Evolutionary conservation across 768 basidiomycete genomes (phyloP), one percentile per base, ranked within the genome.

Genomic region (Boletellus sp.): DNA sequence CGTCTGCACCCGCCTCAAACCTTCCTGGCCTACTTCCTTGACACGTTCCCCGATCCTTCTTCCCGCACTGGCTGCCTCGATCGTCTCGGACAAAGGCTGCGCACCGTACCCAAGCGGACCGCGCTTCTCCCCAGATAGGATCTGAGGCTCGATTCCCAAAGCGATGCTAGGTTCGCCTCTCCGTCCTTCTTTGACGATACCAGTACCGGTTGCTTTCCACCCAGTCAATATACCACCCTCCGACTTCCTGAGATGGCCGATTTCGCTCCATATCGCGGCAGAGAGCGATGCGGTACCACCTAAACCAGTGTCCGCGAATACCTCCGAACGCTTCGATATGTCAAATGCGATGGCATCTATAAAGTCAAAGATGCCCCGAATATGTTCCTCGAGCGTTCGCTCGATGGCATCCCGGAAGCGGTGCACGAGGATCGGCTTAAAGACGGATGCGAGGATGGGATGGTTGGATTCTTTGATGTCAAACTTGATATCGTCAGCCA

Each of bases 131-230:
- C 84, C 82, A 23, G 77, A 67, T 24, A 89, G 64, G 28, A 89
- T 79, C 71, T 89, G 87, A 32, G 87, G 87, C 65, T 85, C 85
- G 6, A 78, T 83, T 2, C 87, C 87, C 70, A 88, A 68, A 0
- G 85, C 87, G 42, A 89, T 77, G 42, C 61, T 60, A 15, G 61
- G 69, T 34, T 66, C 63, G 3, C 59, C 65, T 15, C 52, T 50
- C 0, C 54, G 51, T 33, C 78, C 78, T 57, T 82, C 77, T 37
- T 80, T 74, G 42, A 88, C 69, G 7, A 88, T 52, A 0, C 87
- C 87, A 0, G 81, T 83, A 0, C 86, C 78, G 0, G 86, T 87
- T 3, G 79, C 78, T 22, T 60, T 68, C 75, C 77, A 77, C 0
- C 73, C 79, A 2, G 69, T 60, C 51, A 73, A 64, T 22, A 74